A percentile compares a stretch with the other conserved stretches of the same genome.
Conservation (phyloP, 805 yeast genomes). For the Metschnikowia colocasiae region DNA sequence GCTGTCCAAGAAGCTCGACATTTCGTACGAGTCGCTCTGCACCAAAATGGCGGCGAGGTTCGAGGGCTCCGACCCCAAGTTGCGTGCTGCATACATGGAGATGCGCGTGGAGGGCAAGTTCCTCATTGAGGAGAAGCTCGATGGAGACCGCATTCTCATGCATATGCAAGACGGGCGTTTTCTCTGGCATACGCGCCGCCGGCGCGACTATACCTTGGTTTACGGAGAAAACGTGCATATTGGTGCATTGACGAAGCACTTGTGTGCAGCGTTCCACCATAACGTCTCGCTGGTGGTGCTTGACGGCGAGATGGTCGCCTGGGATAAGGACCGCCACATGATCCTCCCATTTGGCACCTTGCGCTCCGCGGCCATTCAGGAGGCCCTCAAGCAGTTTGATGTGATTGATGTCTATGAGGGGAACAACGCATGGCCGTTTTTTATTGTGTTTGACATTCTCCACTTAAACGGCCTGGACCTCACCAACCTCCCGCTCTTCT, state of each 20-base stretch:
- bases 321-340: conserved; percentile 54
- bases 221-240: conserved; percentile 54
- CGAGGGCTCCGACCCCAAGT: conserved; percentile 16
- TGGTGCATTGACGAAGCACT: conserved; percentile 55
- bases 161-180: conserved; percentile 49
- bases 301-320: conserved; percentile 95
- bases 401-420: conserved; percentile 21
- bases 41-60: conserved; percentile 33
- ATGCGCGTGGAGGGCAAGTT: conserved; percentile 35
- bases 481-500: conserved; percentile 48
- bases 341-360: conserved; percentile 80
- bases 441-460: conserved; percentile 69
- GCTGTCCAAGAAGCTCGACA: conserved; percentile 54
- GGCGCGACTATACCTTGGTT: conserved; percentile 65
- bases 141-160: conserved; percentile 84
- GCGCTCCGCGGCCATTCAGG: conserved; percentile 63
- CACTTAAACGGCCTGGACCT: conserved; percentile 65
- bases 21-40: conserved; percentile 50
- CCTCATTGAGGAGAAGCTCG: conserved; percentile 84
- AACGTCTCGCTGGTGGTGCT: conserved; percentile 44
- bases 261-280: conserved; percentile 40
- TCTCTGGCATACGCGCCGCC: conserved; percentile 60
- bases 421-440: conserved; percentile 47
- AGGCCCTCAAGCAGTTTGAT: conserved; percentile 37
- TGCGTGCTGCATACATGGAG: conserved; percentile 17